These are phyloP conservation scores for Aegilops tauschii DNA, from an alignment of 176 grass and related monocot species.

Conservation along the genomic window DNA sequence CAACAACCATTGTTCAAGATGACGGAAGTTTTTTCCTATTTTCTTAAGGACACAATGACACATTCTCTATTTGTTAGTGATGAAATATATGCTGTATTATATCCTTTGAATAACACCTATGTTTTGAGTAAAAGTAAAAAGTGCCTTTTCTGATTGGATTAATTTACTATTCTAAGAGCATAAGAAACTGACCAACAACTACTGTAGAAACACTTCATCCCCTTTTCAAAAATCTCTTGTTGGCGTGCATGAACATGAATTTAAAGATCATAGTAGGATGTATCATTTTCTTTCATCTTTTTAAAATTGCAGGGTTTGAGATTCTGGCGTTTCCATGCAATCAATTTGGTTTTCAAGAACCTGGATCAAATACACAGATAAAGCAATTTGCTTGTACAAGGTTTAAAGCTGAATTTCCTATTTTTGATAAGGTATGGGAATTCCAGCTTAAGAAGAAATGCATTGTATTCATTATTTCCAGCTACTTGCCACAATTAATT, in stretches of 20 bases:
- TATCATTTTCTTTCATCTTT: background rate
- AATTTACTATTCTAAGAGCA: background rate
- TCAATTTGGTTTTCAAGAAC: constrained; percentile 98
- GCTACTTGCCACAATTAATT: constrained; percentile 3
- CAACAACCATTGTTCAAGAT: background rate
- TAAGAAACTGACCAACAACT: background rate
- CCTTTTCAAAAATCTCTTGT: background rate
- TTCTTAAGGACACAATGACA: background rate
- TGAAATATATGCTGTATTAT: background rate
- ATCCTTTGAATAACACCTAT: background rate
- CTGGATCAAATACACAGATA: constrained; percentile 90
- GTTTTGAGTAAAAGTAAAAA: background rate
- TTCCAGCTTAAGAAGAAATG: background rate
- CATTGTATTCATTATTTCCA: background rate
- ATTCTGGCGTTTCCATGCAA: constrained; percentile 98
- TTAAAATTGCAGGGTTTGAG: constrained; percentile 73
- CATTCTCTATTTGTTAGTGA: background rate
- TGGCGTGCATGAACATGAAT: background rate
- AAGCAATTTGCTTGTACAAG: constrained; percentile 99
- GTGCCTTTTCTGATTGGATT: background rate
- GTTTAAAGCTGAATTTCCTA: constrained; percentile 99
- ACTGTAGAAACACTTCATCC: background rate
- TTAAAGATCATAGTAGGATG: background rate
- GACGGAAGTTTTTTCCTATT: background rate
- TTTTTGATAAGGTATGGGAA: constrained; percentile 89